Conservation (phyloP, 2,329 filamentous ascomycete species). For the Hansfordia pulvinata region DNA sequence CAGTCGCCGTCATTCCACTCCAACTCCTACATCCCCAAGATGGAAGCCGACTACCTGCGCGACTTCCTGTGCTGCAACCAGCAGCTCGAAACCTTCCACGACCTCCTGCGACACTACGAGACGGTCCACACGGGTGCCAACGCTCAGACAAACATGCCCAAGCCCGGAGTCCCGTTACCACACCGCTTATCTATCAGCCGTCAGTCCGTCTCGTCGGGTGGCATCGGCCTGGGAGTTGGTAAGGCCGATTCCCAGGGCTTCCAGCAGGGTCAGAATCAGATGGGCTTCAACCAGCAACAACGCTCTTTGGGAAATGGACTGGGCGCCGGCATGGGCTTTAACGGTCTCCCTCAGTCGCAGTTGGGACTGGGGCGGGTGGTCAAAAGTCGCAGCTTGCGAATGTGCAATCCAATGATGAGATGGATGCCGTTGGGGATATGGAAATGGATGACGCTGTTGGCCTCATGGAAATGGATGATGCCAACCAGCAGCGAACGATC, state of each 20-base stretch:
- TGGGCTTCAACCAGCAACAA: slow-evolving; percentile 15
- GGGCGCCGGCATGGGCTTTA: slow-evolving; percentile 8
- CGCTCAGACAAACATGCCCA: slow-evolving; percentile 18
- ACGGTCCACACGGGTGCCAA: slow-evolving; percentile 73
- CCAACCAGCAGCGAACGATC: slow-evolving; percentile 45
- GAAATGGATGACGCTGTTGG: slow-evolving; percentile 82
- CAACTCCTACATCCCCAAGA: slow-evolving; percentile 88
- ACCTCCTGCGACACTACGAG: slow-evolving; percentile 92
- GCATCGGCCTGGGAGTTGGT: slow-evolving; percentile 10
- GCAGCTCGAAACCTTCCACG: slow-evolving; percentile 81
- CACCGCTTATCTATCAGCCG: slow-evolving; percentile 16
- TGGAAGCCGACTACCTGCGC: slow-evolving; percentile 95
- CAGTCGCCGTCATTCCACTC: slow-evolving; percentile 95
- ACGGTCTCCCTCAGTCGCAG: slow-evolving; percentile 7
- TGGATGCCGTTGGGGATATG: slow-evolving; percentile 88
- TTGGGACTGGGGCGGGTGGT: too few species aligned
- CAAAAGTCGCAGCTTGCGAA: slow-evolving; percentile 29
- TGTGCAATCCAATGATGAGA: slow-evolving; percentile 41
- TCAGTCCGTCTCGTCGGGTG: too few species aligned
- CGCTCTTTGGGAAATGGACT: slow-evolving; percentile 9
- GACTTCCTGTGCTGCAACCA: slow-evolving; percentile 93
- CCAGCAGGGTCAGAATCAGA: slow-evolving; percentile 10
- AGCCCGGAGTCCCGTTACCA: slow-evolving; percentile 12
- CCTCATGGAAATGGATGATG: slow-evolving; percentile 49
- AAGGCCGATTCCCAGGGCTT: slow-evolving; percentile 15